A percentile compares a stretch with the other conserved stretches of the same genome.
phyloP scores from a whole-genome alignment of 1,139 yeast species.

The Zygotorulaspora mrakii region DNA sequence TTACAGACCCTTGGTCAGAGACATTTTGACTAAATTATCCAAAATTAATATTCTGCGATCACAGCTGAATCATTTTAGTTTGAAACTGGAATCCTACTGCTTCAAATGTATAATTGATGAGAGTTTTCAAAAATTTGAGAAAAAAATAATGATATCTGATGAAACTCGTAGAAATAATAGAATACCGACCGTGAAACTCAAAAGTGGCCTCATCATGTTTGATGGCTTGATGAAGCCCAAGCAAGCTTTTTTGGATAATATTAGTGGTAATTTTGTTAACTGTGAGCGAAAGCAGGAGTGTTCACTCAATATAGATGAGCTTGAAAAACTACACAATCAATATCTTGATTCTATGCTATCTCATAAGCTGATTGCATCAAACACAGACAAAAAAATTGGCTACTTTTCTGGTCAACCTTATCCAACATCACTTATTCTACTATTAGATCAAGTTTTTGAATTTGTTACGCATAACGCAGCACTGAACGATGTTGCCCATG shows the following conservation, averaged over 20 bases:
- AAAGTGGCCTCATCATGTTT: conserved; percentile 22
- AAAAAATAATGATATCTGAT: conserved; percentile 34
- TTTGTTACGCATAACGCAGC: conserved; percentile 24
- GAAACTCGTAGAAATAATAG: conserved; percentile 2
- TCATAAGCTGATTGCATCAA: conserved; percentile 28
- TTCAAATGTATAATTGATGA: conserved; percentile 33
- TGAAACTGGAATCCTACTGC: conserved; percentile 26
- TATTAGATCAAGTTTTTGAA: conserved; percentile 26
- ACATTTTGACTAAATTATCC: conserved; percentile 27
- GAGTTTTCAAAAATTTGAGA: conserved; percentile 39
- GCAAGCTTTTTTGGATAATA: conserved; percentile 4
- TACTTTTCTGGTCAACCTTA: conserved; percentile 28
- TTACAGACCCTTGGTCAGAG: conserved; percentile 28
- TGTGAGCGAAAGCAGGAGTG: not conserved
- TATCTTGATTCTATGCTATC: conserved; percentile 25
- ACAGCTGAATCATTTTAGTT: conserved; percentile 29
- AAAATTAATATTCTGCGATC: conserved; percentile 27
- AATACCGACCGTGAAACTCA: conserved; percentile 12
- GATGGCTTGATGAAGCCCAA: conserved; percentile 27
- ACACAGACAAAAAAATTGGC: conserved; percentile 21
- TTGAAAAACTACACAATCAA: conserved; percentile 26
- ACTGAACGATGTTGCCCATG: conserved; percentile 30
- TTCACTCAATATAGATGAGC: conserved; percentile 27
- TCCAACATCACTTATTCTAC: conserved; percentile 27
- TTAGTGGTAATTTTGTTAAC: conserved; percentile 2